A percentile compares a stretch with the other conserved stretches of the same genome.
phyloP scores from a whole-genome alignment of 305 asterid species.

The Ilex paraguariensis region DNA sequence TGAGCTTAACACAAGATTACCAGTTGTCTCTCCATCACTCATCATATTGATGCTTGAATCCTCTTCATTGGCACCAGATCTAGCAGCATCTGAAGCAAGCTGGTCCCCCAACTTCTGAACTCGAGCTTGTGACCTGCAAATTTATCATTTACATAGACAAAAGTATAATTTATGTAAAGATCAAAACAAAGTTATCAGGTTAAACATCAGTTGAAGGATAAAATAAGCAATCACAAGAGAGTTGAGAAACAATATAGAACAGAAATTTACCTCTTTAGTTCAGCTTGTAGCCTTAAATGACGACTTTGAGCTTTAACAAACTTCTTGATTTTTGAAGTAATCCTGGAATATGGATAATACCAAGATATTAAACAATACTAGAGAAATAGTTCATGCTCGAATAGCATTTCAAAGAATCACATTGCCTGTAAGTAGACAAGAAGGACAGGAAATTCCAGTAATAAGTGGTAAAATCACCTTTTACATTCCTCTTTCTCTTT shows the following conservation, averaged over 20 bases:
- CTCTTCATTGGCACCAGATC: constrained; percentile 37
- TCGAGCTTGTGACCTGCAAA: constrained; percentile 68
- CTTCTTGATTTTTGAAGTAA: constrained; percentile 55
- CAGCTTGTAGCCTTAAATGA: constrained; percentile 62
- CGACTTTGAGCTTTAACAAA: constrained; percentile 69
- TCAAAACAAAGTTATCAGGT: too few species aligned
- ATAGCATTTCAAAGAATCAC: too few species aligned
- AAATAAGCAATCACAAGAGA: too few species aligned
- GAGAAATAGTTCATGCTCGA: constrained; percentile 3
- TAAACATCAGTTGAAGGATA: too few species aligned
- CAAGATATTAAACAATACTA: constrained; percentile 13
- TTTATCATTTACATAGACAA: not conserved
- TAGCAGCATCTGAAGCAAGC: constrained; percentile 43
- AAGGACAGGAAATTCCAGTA: constrained; percentile 5
- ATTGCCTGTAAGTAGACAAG: constrained; percentile 6
- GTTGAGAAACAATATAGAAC: constrained; percentile 6
- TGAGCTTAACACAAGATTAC: constrained; percentile 29
- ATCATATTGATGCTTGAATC: constrained; percentile 30
- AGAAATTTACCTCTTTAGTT: constrained; percentile 65
- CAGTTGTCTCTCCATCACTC: constrained; percentile 47
- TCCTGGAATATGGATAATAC: constrained; percentile 33
- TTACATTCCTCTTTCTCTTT: constrained; percentile 71
- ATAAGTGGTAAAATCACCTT: constrained; percentile 33
- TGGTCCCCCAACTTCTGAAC: constrained; percentile 71
- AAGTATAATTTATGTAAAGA: too few species aligned